phyloP scores from a whole-genome alignment of 2,329 filamentous ascomycete genomes.

The Calonectria pseudoturangicola region DNA sequence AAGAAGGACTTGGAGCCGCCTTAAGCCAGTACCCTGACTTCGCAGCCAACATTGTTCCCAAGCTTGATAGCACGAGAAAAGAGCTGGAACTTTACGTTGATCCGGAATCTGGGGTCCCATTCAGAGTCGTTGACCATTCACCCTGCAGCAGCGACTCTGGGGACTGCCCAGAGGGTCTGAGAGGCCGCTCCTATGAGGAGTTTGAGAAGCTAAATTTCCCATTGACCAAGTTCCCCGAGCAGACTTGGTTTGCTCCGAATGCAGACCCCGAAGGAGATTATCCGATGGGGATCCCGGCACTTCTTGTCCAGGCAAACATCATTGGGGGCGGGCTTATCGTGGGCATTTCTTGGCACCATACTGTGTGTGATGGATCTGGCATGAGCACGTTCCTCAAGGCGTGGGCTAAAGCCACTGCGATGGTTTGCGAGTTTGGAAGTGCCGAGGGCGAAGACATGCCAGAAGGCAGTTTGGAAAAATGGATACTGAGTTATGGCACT shows the following conservation, averaged over 20 bases:
- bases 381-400: neutral
- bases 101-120: neutral
- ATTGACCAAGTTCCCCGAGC: neutral
- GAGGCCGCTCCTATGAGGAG: neutral
- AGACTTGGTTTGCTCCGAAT: neutral
- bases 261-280: neutral
- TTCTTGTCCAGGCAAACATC: neutral
- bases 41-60: neutral
- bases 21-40: neutral
- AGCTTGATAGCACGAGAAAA: neutral
- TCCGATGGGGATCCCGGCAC: neutral
- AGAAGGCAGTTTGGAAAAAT: neutral
- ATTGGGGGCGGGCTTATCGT: neutral
- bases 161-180: neutral
- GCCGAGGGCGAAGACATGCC: neutral
- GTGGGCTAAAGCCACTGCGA: neutral
- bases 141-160: neutral
- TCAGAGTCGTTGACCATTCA: constrained; percentile 1
- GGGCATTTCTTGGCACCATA: neutral
- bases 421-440: neutral
- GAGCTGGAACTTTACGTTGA: constrained; percentile 1
- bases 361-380: neutral
- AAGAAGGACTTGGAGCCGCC: neutral
- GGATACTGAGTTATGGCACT: constrained; percentile 1
- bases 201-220: neutral